Conservation (phyloP, 306 rosid genomes). For the Quercus rubra region DNA sequence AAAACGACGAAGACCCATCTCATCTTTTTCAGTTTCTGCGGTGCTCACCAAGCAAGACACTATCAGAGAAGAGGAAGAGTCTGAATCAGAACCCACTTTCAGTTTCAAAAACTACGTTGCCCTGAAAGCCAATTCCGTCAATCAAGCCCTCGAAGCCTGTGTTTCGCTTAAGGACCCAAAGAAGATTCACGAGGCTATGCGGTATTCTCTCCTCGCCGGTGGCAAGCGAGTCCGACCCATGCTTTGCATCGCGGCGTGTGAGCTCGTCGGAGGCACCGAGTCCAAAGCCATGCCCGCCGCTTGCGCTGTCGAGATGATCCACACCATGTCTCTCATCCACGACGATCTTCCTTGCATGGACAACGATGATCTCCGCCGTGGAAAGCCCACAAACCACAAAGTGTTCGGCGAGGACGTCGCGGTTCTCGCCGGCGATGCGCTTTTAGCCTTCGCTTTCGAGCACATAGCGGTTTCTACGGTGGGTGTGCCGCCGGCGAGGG, state of each 20-base stretch:
- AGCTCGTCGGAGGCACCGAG: conserved; percentile 56
- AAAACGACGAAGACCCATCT: background rate
- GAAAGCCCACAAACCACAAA: conserved; percentile 72
- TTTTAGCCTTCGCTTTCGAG: conserved; percentile 61
- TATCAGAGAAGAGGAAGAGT: conserved; percentile 2
- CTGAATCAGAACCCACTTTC: conserved; percentile 16
- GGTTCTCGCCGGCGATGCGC: conserved; percentile 70
- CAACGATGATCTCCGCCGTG: conserved; percentile 79
- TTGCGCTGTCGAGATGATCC: conserved; percentile 79
- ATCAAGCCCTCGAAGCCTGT: conserved; percentile 54
- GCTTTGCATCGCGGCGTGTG: conserved; percentile 69
- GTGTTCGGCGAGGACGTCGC: conserved; percentile 74
- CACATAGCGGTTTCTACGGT: conserved; percentile 42
- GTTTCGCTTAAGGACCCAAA: conserved; percentile 47
- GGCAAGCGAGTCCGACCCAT: conserved; percentile 75
- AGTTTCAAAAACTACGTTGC: conserved; percentile 57
- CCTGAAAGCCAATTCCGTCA: conserved; percentile 42
- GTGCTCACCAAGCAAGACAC: conserved; percentile 32
- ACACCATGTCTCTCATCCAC: conserved; percentile 83
- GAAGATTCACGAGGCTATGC: conserved; percentile 68
- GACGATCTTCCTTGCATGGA: conserved; percentile 86
- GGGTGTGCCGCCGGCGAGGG: conserved; percentile 33
- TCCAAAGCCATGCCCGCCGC: conserved; percentile 59
- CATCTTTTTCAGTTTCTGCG: conserved; percentile 28
- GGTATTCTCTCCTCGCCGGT: conserved; percentile 78